Conservation (phyloP, 768 basidiomycete genomes). For the Boletus vermiculosoides region DNA sequence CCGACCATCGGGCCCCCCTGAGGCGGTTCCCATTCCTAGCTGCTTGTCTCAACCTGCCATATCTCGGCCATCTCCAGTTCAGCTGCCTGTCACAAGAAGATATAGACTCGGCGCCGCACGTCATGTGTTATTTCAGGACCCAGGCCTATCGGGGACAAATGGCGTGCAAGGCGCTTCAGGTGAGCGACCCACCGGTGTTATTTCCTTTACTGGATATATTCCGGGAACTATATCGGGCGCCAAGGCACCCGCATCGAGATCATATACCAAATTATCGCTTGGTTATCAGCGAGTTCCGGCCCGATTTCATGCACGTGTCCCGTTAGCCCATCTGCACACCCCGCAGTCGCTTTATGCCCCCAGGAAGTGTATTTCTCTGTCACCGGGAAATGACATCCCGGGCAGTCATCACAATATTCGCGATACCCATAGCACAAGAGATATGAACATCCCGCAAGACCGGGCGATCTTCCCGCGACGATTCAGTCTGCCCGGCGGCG, state of each 20-base stretch:
- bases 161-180: too few relatives aligned
- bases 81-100: neutral
- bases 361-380: too few relatives aligned
- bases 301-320: neutral
- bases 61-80: slow-evolving; percentile 3
- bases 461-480: slow-evolving; percentile 6
- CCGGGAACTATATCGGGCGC: too few relatives aligned
- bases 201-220: too few relatives aligned
- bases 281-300: neutral
- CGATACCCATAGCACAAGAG: too few relatives aligned
- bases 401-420: too few relatives aligned
- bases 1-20: neutral
- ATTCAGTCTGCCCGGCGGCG: neutral
- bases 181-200: too few relatives aligned
- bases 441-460: too few relatives aligned
- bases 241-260: neutral
- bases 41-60: neutral
- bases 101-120: neutral
- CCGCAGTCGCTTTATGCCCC: too few relatives aligned
- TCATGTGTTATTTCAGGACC: neutral
- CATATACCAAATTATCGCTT: neutral
- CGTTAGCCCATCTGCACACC: too few relatives aligned
- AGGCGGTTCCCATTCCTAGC: neutral
- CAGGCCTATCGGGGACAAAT: slow-evolving; percentile 2
- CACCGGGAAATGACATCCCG: too few relatives aligned